Conservation (phyloP, 768 basidiomycete genomes). For the Mycena albidolilacea region DNA sequence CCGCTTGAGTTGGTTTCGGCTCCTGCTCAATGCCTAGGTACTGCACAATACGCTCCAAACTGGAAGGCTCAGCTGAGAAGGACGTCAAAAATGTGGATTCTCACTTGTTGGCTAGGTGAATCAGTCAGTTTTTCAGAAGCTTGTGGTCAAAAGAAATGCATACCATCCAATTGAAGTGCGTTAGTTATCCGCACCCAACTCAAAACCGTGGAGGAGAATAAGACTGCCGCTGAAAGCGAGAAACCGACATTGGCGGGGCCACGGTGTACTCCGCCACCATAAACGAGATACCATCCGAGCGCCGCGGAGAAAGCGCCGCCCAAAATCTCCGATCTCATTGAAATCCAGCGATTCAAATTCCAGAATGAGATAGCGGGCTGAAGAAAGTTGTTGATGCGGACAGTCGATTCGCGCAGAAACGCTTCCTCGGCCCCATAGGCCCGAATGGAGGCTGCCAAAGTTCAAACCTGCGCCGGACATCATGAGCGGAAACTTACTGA, state of each 20-base stretch:
- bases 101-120: conserved; percentile 29
- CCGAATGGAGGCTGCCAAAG: conserved; percentile 54
- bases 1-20: conserved; percentile 47
- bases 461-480: neutral
- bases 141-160: conserved; percentile 13
- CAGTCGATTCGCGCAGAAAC: conserved; percentile 58
- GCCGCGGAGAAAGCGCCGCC: conserved; percentile 66
- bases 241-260: conserved; percentile 59
- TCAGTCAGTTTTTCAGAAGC: neutral
- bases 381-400: conserved; percentile 64
- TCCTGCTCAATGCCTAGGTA: conserved; percentile 74
- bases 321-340: conserved; percentile 41
- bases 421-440: conserved; percentile 68
- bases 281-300: conserved; percentile 68
- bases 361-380: conserved; percentile 60
- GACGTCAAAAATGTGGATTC: neutral
- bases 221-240: conserved; percentile 57
- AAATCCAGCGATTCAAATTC: conserved; percentile 66
- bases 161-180: conserved; percentile 61
- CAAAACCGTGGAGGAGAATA: conserved; percentile 62
- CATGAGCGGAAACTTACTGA: conserved; percentile 40
- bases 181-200: conserved; percentile 62
- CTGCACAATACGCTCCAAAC: conserved; percentile 66
- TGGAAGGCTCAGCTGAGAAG: conserved; percentile 7
- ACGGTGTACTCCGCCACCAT: conserved; percentile 44